Evolutionary conservation across 177 flowering plant genomes (phyloP).

Genomic region (Tripterygium wilfordii): DNA sequence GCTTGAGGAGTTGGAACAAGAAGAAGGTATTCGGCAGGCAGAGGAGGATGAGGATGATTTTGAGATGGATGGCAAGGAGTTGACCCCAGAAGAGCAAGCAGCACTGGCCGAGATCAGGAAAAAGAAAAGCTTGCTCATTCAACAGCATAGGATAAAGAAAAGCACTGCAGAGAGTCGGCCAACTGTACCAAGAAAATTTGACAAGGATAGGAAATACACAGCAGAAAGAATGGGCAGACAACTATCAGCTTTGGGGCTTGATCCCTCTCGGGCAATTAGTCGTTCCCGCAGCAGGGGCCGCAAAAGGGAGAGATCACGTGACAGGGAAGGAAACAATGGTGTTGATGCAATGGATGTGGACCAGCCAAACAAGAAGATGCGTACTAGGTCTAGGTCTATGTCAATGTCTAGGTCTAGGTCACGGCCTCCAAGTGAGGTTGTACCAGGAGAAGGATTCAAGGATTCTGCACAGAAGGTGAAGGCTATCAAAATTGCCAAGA

Average conservation of each 20-base stretch:
- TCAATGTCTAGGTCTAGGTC: conserved; percentile 41
- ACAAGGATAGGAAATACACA: conserved; percentile 64
- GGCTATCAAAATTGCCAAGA: conserved; percentile 49
- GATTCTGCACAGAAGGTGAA: conserved; percentile 58
- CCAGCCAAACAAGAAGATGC: conserved; percentile 46
- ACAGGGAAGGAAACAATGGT: conserved; percentile 27
- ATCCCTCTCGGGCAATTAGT: conserved; percentile 60
- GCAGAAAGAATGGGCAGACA: conserved; percentile 91
- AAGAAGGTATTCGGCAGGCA: conserved; percentile 55
- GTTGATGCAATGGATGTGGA: conserved; percentile 54
- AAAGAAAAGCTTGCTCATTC: conserved; percentile 76
- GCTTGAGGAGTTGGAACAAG: conserved; percentile 77
- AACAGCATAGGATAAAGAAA: conserved; percentile 78
- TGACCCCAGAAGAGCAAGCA: conserved; percentile 59
- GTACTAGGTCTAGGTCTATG: conserved; percentile 39
- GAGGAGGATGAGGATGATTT: conserved; percentile 55
- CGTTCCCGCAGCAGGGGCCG: conserved; percentile 73
- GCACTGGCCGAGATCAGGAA: conserved; percentile 67
- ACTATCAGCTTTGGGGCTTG: conserved; percentile 59
- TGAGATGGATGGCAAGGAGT: conserved; percentile 60
- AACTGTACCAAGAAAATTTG: conserved; percentile 71
- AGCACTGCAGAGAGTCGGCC: conserved; percentile 81
- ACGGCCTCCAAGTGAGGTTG: conserved; percentile 65
- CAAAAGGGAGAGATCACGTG: conserved; percentile 71
- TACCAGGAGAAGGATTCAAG: conserved; percentile 77